Base-by-base conservation (phyloP, 331 rosid genomes). In the Erythrophleum ivorense region DNA sequence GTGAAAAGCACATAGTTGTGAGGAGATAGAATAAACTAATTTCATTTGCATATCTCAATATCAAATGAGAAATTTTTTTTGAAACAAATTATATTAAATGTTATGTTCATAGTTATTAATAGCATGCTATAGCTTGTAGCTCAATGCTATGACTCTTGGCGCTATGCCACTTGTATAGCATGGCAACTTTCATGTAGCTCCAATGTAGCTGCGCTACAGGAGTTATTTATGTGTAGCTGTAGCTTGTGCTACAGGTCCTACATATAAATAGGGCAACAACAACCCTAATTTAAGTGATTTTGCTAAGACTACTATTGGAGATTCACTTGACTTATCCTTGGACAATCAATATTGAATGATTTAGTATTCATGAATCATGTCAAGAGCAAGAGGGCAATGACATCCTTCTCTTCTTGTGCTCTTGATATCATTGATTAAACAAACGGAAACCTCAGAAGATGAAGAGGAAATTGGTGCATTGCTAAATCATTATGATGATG, bases 11-110 rank as follows among this genome's bases (percentile, higher is more conserved):
- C 48, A 55, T 43, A 5, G 6, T 15, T 55, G 48, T 52, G 33
- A 80, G 45, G 54, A 71, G 62, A 29, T 31, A 62, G 46, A 21
- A 71, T 55, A 9, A 53, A 34, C 29, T 63, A 73, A 67, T 46
- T 59, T 68, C 10, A 53, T 46, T 68, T 82, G 3, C 69, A 71
- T 36, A 54, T 64, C 76, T 55, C 80, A 41, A 36, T 71, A 29
- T 48, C 33, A 12, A 64, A 70, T 71, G 31, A 62, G 54, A 13
- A 53, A 53, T 36, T 0, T 19, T 54, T 54, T 8, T 33, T 31
- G 57, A 3, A 15, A 62, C 38, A 21, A 16, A 38, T 11, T 71
- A 50, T 40, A n/a, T 38, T 78, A 16, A 62, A 45, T 43, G 59
- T 63, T 14, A 13, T 34, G 7, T 34, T 14, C 38, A 12, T 59